phyloP scores from a whole-genome alignment of 257 asterid genomes.

The Ocimum tenuiflorum region DNA sequence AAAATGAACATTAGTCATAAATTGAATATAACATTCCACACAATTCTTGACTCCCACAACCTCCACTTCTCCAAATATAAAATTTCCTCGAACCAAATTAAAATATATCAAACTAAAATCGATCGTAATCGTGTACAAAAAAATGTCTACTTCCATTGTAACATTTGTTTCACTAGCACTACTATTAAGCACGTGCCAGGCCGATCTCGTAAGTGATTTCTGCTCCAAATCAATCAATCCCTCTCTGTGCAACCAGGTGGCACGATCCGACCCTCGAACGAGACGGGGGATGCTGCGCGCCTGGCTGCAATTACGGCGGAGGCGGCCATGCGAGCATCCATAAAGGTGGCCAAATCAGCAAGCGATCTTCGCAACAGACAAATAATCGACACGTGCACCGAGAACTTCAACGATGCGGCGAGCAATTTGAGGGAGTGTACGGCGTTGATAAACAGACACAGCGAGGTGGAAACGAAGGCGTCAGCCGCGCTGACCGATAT shows the following conservation, averaged over 20 bases:
- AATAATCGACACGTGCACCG: conserved; percentile 20
- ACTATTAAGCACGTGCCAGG: background rate
- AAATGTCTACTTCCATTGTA: background rate
- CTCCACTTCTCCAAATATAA: background rate
- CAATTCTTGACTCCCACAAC: background rate
- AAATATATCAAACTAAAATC: no score
- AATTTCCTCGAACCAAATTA: background rate
- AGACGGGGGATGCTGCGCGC: background rate
- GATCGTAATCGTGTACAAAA: no score
- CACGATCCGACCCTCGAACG: conserved; percentile 28
- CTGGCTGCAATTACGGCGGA: conserved; percentile 12
- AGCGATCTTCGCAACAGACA: background rate
- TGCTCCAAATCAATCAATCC: conserved; percentile 22
- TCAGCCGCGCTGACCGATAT: conserved; percentile 28
- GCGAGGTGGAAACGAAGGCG: background rate
- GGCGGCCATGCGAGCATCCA: background rate
- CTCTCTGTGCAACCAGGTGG: background rate
- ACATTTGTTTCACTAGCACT: background rate
- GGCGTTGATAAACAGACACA: background rate
- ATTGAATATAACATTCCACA: background rate
- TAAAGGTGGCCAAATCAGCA: background rate
- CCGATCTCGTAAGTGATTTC: conserved; percentile 21
- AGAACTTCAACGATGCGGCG: conserved; percentile 1
- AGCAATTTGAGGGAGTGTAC: background rate
- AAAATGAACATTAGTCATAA: background rate